phyloP scores from a whole-genome alignment of 1,284 basidiomycete species.

The Boletus mariae region DNA sequence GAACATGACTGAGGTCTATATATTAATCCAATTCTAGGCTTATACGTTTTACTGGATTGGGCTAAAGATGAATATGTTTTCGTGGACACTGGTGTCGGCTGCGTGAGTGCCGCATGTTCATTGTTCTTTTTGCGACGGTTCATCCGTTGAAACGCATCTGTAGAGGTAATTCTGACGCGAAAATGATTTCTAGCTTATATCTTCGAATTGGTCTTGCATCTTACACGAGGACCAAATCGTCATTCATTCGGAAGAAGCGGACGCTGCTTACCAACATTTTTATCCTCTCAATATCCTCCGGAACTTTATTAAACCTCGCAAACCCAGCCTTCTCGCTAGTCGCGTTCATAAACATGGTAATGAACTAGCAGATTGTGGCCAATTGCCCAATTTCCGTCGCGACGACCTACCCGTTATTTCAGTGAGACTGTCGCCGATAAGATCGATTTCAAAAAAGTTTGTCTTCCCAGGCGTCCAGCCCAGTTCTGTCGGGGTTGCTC shows the following conservation, averaged over 20 bases:
- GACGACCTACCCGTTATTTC: slow-evolving; percentile 29
- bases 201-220: slow-evolving; percentile 75
- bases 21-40: slow-evolving; percentile 41
- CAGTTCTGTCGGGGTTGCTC: not conserved
- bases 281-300: slow-evolving; percentile 31
- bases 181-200: slow-evolving; percentile 40
- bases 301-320: slow-evolving; percentile 23
- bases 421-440: slow-evolving; percentile 23
- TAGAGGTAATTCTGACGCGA: slow-evolving; percentile 8
- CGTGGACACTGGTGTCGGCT: slow-evolving; percentile 67
- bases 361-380: slow-evolving; percentile 4
- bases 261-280: slow-evolving; percentile 32
- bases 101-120: slow-evolving; percentile 44
- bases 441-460: slow-evolving; percentile 35
- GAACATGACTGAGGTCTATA: slow-evolving; percentile 26
- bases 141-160: slow-evolving; percentile 2
- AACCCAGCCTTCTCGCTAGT: slow-evolving; percentile 19
- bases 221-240: slow-evolving; percentile 57
- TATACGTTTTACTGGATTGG: slow-evolving; percentile 69
- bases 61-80: slow-evolving; percentile 60
- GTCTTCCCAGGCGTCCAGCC: slow-evolving; percentile 25
- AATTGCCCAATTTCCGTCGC: slow-evolving; percentile 10
- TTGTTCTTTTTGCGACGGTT: slow-evolving; percentile 6
- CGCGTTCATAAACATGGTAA: slow-evolving; percentile 8
- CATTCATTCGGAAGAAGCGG: slow-evolving; percentile 60